A percentile compares a stretch with the other conserved stretches of the same genome.
Conservation (phyloP, 2,329 filamentous ascomycete genomes). For the Neopestalotiopsis rosae region DNA sequence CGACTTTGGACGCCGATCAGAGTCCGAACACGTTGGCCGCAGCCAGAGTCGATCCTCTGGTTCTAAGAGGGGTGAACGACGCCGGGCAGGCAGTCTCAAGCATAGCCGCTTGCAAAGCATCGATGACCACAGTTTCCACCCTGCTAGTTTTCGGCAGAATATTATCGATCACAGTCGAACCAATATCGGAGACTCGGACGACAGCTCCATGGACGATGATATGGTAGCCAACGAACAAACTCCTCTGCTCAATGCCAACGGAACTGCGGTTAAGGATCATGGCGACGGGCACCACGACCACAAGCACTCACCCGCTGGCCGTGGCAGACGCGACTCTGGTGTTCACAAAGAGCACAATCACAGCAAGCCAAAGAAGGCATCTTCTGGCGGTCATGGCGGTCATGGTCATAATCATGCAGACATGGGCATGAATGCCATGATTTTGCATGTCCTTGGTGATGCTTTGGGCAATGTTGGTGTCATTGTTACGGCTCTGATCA, state of each 20-base stretch:
- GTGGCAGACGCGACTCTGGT: slow-evolving; percentile 53
- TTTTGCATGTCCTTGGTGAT: slow-evolving; percentile 80
- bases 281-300: slow-evolving; percentile 20
- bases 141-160: slow-evolving; percentile 87
- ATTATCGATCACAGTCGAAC: slow-evolving; percentile 84
- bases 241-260: slow-evolving; percentile 38
- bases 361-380: slow-evolving; percentile 66
- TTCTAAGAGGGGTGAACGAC: slow-evolving; percentile 46
- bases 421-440: slow-evolving; percentile 92
- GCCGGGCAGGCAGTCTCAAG: slow-evolving; percentile 53
- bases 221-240: slow-evolving; percentile 45
- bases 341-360: slow-evolving; percentile 81
- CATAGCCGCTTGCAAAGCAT: slow-evolving; percentile 68
- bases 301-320: slow-evolving; percentile 32
- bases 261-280: slow-evolving; percentile 31
- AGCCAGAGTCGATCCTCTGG: slow-evolving; percentile 36
- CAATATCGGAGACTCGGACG: slow-evolving; percentile 61
- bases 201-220: slow-evolving; percentile 58
- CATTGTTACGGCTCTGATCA: slow-evolving; percentile 81
- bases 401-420: slow-evolving; percentile 83
- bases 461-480: slow-evolving; percentile 87
- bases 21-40: slow-evolving; percentile 20
- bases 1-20: slow-evolving; percentile 31
- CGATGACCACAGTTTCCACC: slow-evolving; percentile 82
- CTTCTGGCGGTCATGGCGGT: slow-evolving; percentile 48